Percentiles rank a stretch among this genome's conserved stretches.
Evolutionary conservation across 768 basidiomycete species (phyloP).

Genomic region (Vararia minispora): DNA sequence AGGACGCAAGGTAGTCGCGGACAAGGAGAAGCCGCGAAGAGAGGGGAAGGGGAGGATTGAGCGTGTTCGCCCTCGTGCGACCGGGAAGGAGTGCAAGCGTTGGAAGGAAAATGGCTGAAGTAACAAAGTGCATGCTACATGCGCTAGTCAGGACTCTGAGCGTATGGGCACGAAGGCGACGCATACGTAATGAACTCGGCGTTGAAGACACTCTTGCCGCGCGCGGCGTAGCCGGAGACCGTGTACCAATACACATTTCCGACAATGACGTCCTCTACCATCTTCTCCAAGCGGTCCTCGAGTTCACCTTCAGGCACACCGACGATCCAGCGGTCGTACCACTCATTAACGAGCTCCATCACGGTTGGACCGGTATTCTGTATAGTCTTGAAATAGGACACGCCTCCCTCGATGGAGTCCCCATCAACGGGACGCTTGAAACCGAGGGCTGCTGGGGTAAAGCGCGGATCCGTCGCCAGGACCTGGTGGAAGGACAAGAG

Average conservation of each 20-base stretch:
- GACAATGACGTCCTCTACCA: constrained; percentile 57
- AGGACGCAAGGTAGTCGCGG: constrained; percentile 42
- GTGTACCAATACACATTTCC: constrained; percentile 42
- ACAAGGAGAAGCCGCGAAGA: constrained; percentile 40
- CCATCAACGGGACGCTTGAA: constrained; percentile 4
- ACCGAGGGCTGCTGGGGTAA: constrained; percentile 8
- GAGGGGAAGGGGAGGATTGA: constrained; percentile 19
- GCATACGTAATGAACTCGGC: constrained; percentile 55
- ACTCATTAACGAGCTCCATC: constrained; percentile 11
- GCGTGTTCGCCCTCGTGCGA: constrained; percentile 5
- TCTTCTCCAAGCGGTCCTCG: constrained; percentile 30
- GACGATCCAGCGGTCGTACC: constrained; percentile 12
- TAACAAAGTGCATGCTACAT: constrained; percentile 52
- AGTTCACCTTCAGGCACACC: constrained; percentile 6
- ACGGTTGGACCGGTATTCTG: constrained; percentile 12
- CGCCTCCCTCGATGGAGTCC: not conserved
- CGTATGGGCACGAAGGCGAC: not conserved
- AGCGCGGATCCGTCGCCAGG: constrained; percentile 34
- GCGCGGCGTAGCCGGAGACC: constrained; percentile 36
- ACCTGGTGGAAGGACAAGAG: constrained; percentile 46
- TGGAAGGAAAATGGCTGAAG: constrained; percentile 51
- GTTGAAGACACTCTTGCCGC: constrained; percentile 26
- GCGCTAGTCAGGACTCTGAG: not conserved
- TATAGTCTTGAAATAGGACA: constrained; percentile 7
- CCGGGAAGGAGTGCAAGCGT: constrained; percentile 30